A percentile compares a stretch with the other conserved stretches of the same genome.
Evolutionary conservation across 2,329 filamentous ascomycete genomes (phyloP).

Genomic region (Oidium heveae): DNA sequence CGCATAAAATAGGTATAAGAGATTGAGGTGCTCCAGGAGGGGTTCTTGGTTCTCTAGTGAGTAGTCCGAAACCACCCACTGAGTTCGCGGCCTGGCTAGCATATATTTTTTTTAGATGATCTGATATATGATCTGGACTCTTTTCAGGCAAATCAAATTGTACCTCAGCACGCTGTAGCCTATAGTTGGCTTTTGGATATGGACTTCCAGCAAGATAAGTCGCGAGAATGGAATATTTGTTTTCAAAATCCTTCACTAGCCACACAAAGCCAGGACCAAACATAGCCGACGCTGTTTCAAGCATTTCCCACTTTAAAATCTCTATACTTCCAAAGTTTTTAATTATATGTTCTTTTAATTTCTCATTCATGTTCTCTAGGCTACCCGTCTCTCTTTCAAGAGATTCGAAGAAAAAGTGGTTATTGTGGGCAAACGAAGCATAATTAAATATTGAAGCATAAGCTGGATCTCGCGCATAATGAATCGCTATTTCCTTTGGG

Average conservation of each 20-base stretch:
- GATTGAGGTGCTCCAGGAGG: constrained; percentile 35
- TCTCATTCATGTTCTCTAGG: constrained; percentile 22
- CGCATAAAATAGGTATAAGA: constrained; percentile 57
- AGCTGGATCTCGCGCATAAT: constrained; percentile 53
- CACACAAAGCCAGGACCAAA: constrained; percentile 95
- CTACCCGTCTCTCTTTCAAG: constrained; percentile 16
- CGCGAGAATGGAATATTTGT: constrained; percentile 38
- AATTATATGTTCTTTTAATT: constrained; percentile 33
- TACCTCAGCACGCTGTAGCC: constrained; percentile 39
- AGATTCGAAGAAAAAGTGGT: constrained; percentile 51
- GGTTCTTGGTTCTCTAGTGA: constrained; percentile 11
- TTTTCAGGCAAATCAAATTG: constrained; percentile 26
- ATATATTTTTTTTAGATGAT: constrained; percentile 17
- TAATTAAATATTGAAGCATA: constrained; percentile 76
- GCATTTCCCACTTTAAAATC: constrained; percentile 54
- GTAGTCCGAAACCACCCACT: constrained; percentile 12
- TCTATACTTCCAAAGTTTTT: constrained; percentile 60
- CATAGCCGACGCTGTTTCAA: constrained; percentile 65
- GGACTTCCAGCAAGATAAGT: constrained; percentile 87
- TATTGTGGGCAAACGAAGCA: constrained; percentile 92
- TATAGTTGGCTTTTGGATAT: constrained; percentile 63
- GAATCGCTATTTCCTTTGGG: constrained; percentile 42
- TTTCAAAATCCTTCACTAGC: constrained; percentile 37
- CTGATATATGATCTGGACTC: constrained; percentile 9
- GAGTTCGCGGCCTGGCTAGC: constrained; percentile 13